Percentiles rank a stretch among this genome's conserved stretches.
Conservation (phyloP, 257 asterid genomes). For the Jasminum sambac region DNA sequence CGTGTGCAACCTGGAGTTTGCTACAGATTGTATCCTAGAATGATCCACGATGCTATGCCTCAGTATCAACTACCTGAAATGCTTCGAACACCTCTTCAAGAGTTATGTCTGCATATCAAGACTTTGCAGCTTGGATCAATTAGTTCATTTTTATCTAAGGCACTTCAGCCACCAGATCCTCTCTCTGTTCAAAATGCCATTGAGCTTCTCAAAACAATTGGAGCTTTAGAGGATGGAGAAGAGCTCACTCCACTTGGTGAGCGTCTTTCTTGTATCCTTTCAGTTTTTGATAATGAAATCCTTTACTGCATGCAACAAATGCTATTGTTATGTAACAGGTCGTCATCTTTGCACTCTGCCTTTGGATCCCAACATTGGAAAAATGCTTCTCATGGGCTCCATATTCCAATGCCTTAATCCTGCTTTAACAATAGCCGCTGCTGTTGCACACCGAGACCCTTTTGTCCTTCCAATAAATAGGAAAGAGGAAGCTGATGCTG, state of each 20-base stretch:
- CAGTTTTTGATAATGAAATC: slow-evolving; percentile 9
- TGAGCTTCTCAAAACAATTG: slow-evolving; percentile 93
- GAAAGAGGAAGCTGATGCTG: slow-evolving; percentile 89
- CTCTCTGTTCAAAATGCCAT: slow-evolving; percentile 88
- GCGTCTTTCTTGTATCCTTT: slow-evolving; percentile 20
- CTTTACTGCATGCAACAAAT: slow-evolving; percentile 9
- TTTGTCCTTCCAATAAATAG: slow-evolving; percentile 89
- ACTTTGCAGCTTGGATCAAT: slow-evolving; percentile 76
- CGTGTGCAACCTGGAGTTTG: slow-evolving; percentile 98
- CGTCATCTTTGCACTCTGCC: slow-evolving; percentile 89
- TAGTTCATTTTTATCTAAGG: slow-evolving; percentile 75
- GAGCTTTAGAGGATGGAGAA: slow-evolving; percentile 86
- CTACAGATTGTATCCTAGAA: slow-evolving; percentile 80
- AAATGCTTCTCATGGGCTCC: slow-evolving; percentile 99
- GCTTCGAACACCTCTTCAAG: slow-evolving; percentile 98
- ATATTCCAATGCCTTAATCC: slow-evolving; percentile 92
- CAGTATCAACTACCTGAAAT: slow-evolving; percentile 95
- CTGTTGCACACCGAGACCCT: slow-evolving; percentile 90
- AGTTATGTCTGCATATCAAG: slow-evolving; percentile 91
- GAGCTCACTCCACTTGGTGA: slow-evolving; percentile 95
- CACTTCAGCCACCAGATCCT: slow-evolving; percentile 95
- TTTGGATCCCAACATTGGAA: slow-evolving; percentile 95
- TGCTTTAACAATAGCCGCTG: slow-evolving; percentile 92
- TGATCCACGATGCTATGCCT: slow-evolving; percentile 82
- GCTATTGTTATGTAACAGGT: slow-evolving; percentile 46